phyloP scores from a whole-genome alignment of 2,329 filamentous ascomycete species.

The Paecilomyces dactylethromorphus region DNA sequence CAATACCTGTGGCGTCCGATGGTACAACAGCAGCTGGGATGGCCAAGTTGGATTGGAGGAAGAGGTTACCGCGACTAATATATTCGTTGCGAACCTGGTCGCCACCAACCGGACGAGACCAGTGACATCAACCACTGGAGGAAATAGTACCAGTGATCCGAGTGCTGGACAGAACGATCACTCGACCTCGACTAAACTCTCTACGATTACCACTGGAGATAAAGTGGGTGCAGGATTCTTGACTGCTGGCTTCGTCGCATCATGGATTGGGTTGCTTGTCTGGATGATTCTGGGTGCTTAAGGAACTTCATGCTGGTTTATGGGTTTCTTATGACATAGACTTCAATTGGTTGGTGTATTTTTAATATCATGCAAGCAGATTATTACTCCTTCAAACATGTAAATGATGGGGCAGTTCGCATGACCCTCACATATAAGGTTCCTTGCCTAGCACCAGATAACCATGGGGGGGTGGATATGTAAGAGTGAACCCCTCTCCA shows the following conservation, averaged over 20 bases:
- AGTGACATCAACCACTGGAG: constrained; percentile 47
- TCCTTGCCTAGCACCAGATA: not conserved
- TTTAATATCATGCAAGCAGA: not conserved
- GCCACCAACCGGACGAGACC: constrained; percentile 26
- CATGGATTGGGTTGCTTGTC: constrained; percentile 8
- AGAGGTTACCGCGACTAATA: constrained; percentile 34
- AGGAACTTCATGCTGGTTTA: not conserved
- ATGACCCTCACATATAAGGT: not conserved
- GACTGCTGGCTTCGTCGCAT: constrained; percentile 6
- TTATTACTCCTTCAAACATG: not conserved
- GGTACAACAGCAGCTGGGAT: constrained; percentile 32
- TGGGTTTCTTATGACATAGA: not conserved
- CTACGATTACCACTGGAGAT: constrained; percentile 6
- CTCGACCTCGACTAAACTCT: not conserved
- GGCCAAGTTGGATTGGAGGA: constrained; percentile 30
- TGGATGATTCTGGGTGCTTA: constrained; percentile 7
- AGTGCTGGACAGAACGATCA: constrained; percentile 20
- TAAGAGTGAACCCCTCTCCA: no score
- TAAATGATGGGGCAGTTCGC: not conserved
- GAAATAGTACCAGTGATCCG: constrained; percentile 48
- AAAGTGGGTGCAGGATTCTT: constrained; percentile 9
- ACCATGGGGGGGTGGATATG: not conserved
- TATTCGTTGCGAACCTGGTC: constrained; percentile 24
- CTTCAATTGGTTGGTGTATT: not conserved
- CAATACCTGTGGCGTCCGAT: constrained; percentile 45